A percentile compares a stretch with the other conserved stretches of the same genome.
Evolutionary conservation across 345 rosid species (phyloP).

Genomic region (Gossypium turneri): DNA sequence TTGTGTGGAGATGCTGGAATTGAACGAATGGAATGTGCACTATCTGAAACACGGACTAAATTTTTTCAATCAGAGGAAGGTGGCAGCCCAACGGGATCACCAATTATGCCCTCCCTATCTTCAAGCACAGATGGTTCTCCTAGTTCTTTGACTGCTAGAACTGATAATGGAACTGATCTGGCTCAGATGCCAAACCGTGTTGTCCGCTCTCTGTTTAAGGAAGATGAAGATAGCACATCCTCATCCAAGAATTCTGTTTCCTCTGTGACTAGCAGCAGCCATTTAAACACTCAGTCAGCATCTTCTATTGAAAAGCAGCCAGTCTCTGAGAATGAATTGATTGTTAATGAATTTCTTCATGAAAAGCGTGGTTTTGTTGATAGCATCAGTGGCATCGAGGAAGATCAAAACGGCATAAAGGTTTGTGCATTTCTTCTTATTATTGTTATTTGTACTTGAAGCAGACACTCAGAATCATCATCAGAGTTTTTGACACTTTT

Average conservation of each 20-base stretch:
- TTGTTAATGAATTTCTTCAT: conserved; percentile 73
- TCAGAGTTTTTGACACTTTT: not conserved
- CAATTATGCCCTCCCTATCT: conserved; percentile 29
- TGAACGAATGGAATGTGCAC: conserved; percentile 69
- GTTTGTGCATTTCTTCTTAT: conserved; percentile 37
- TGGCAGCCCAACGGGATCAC: conserved; percentile 62
- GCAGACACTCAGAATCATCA: not conserved
- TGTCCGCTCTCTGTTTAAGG: conserved; percentile 67
- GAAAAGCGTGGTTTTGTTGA: conserved; percentile 42
- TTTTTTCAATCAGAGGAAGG: conserved; percentile 52
- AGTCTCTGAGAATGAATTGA: conserved; percentile 64
- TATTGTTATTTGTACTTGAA: not conserved
- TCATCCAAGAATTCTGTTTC: conserved; percentile 34
- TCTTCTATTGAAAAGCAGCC: conserved; percentile 26
- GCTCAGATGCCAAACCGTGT: conserved; percentile 48
- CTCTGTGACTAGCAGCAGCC: conserved; percentile 25
- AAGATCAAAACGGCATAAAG: conserved; percentile 48
- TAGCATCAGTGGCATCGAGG: conserved; percentile 30
- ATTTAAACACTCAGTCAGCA: conserved; percentile 23
- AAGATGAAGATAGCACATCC: conserved; percentile 40
- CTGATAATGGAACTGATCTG: conserved; percentile 24
- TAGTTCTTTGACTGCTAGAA: conserved; percentile 30
- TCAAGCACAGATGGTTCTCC: conserved; percentile 37
- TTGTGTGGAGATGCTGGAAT: conserved; percentile 79
- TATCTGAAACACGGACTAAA: conserved; percentile 63